Percentiles rank a stretch among this genome's conserved stretches.
These are phyloP conservation scores for Diospyros lotus DNA, from an alignment of 148 eudicot genomes.

Conservation along the genomic window DNA sequence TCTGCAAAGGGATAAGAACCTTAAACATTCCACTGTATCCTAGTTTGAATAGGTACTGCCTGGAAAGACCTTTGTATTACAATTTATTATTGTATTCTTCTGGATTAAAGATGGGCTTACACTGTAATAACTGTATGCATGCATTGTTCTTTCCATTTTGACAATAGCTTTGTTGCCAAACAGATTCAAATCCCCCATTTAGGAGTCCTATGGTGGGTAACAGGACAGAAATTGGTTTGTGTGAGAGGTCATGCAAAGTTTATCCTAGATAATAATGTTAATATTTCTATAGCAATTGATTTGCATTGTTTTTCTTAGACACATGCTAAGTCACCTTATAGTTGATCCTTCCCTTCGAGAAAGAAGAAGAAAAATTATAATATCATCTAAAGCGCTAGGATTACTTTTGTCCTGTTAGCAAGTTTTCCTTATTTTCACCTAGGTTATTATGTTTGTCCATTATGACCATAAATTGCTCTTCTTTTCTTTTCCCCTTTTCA, in stretches of 20 bases:
- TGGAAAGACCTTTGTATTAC: background rate
- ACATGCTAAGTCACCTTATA: background rate
- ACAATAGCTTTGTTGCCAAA: background rate
- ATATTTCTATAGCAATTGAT: background rate
- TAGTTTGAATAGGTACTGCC: background rate
- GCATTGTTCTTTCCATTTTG: background rate
- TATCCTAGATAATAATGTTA: background rate
- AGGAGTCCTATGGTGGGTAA: background rate
- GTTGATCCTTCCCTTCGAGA: background rate
- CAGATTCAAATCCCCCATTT: background rate
- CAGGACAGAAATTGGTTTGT: background rate
- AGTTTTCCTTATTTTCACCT: background rate
- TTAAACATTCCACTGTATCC: background rate
- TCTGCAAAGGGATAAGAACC: no score
- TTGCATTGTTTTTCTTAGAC: background rate
- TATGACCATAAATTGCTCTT: background rate
- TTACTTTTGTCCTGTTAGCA: background rate
- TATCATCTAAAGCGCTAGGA: background rate
- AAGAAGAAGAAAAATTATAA: background rate
- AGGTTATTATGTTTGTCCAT: background rate
- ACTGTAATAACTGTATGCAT: background rate
- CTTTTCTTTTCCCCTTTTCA: background rate
- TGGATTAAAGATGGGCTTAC: no score
- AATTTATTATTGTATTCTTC: background rate
- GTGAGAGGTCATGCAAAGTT: background rate